Percentiles rank a stretch among this genome's conserved stretches.
phyloP scores from a whole-genome alignment of 208 protist species.

The Kentomonas sorsogonicus region DNA sequence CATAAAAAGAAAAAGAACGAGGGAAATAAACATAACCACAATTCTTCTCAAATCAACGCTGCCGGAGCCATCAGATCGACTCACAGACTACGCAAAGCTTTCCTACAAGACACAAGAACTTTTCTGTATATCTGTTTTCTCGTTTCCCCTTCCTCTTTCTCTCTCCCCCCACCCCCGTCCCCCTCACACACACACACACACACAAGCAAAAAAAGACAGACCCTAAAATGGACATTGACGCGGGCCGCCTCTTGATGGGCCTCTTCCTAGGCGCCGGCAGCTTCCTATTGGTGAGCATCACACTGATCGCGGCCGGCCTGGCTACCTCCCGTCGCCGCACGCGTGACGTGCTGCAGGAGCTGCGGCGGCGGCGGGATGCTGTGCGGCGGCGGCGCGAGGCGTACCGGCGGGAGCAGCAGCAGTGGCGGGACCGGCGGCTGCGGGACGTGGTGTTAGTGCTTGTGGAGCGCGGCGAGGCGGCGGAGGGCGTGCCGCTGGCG shows the following conservation, averaged over 20 bases:
- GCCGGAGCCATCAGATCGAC: too few relatives aligned
- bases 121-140: too few relatives aligned
- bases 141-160: too few relatives aligned
- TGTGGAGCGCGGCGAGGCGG: constrained; percentile 32
- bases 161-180: too few relatives aligned
- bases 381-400: constrained; percentile 18
- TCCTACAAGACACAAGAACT: too few relatives aligned
- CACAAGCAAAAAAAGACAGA: too few relatives aligned
- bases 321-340: not conserved
- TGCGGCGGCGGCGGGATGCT: constrained; percentile 18
- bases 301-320: constrained; percentile 12
- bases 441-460: constrained; percentile 43
- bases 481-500: constrained; percentile 32
- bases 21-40: too few relatives aligned
- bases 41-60: too few relatives aligned
- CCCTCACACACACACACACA: too few relatives aligned
- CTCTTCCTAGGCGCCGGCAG: constrained; percentile 9
- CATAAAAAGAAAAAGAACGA: too few relatives aligned
- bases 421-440: constrained; percentile 37
- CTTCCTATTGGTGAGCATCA: constrained; percentile 5
- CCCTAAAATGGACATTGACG: too few relatives aligned
- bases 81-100: too few relatives aligned
- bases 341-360: constrained; percentile 7
- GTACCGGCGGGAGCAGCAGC: constrained; percentile 25
- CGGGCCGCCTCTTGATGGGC: constrained; percentile 3